These are phyloP conservation scores for Thermomyces lanuginosus DNA, from an alignment of 2,329 filamentous ascomycete genomes.

Conservation along the genomic window DNA sequence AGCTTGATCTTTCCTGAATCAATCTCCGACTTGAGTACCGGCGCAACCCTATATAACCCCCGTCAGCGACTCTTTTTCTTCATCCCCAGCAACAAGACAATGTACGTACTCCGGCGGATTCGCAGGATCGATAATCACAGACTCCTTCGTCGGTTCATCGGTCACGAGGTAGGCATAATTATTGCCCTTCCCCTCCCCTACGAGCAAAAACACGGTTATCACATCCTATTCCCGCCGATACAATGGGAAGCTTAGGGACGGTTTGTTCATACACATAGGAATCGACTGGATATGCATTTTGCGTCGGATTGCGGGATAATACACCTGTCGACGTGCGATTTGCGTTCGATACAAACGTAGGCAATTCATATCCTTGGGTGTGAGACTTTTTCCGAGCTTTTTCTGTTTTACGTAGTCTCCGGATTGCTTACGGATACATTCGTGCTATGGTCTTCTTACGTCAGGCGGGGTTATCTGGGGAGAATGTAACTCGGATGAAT, in stretches of 20 bases:
- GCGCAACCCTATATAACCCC: constrained; percentile 35
- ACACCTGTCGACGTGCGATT: no score
- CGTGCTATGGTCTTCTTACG: no score
- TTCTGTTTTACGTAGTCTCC: no score
- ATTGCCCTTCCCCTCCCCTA: constrained; percentile 28
- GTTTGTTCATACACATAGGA: constrained; percentile 33
- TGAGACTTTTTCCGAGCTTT: no score
- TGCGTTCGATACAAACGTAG: constrained; percentile 11
- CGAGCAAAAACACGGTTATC: background rate
- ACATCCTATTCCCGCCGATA: constrained; percentile 1
- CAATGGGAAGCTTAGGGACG: no score
- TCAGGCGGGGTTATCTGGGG: no score
- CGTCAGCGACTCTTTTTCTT: background rate
- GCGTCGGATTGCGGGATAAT: constrained; percentile 9
- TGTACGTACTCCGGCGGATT: constrained; percentile 33
- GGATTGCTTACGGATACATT: no score
- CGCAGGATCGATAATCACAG: constrained; percentile 36
- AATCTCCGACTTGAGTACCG: constrained; percentile 56
- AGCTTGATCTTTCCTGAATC: constrained; percentile 59
- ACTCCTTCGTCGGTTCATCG: constrained; percentile 33
- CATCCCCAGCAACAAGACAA: background rate
- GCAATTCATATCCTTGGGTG: constrained; percentile 22
- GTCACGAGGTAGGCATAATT: constrained; percentile 38
- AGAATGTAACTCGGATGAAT: no score
- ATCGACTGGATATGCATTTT: constrained; percentile 37